Conservation (phyloP, 805 yeast species). For the Candida silvicultrix region DNA sequence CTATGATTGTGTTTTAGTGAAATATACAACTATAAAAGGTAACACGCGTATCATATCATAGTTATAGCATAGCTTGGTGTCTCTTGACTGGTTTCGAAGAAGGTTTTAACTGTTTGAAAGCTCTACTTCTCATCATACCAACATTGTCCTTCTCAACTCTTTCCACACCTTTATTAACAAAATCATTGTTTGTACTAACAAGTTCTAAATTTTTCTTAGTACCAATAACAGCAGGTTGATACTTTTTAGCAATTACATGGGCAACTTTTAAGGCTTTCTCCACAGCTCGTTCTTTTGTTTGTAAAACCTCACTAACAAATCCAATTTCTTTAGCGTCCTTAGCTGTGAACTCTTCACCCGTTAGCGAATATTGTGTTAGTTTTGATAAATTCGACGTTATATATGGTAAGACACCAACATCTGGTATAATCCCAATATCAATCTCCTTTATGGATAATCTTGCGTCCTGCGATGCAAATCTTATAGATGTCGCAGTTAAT, state of each 20-base stretch:
- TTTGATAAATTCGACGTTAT: conserved; percentile 49
- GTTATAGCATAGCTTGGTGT: too few relatives aligned
- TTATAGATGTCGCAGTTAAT: conserved; percentile 48
- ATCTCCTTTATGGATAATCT: conserved; percentile 61
- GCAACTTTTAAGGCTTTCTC: conserved; percentile 42
- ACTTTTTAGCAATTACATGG: conserved; percentile 34
- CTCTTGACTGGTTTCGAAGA: too few relatives aligned
- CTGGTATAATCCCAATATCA: conserved; percentile 70
- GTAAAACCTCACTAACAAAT: conserved; percentile 40
- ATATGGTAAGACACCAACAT: conserved; percentile 63
- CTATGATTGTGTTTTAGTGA: background rate
- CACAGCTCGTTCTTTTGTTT: conserved; percentile 42
- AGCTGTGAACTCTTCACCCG: conserved; percentile 51
- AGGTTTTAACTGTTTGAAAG: too few relatives aligned
- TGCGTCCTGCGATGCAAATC: conserved; percentile 48
- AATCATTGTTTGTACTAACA: conserved; percentile 28
- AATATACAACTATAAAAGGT: background rate
- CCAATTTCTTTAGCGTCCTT: conserved; percentile 52
- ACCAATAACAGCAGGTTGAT: conserved; percentile 58
- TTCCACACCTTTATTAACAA: conserved; percentile 38
- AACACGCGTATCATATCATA: too few relatives aligned
- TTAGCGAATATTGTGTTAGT: conserved; percentile 52
- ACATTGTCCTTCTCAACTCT: conserved; percentile 51
- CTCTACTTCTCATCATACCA: conserved; percentile 6
- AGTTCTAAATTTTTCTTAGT: conserved; percentile 50